phyloP scores from a whole-genome alignment of 2,329 filamentous ascomycete species.

The Passalora sequoiae region DNA sequence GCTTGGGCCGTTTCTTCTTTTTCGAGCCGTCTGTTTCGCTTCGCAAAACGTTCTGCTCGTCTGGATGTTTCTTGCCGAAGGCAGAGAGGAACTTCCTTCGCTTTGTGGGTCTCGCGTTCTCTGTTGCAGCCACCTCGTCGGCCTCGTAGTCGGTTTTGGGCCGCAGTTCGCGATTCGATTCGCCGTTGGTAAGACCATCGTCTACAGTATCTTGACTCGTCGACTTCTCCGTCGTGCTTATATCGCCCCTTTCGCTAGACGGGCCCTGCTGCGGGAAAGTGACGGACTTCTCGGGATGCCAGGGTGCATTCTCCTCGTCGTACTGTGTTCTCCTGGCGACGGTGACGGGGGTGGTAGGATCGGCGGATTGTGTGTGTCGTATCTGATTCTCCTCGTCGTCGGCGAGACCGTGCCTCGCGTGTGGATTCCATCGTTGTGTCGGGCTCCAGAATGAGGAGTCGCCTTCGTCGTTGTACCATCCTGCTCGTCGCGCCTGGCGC shows the following conservation, averaged over 20 bases:
- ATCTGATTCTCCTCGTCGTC: constrained; percentile 22
- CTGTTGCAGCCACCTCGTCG: constrained; percentile 7
- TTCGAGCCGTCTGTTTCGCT: constrained; percentile 13
- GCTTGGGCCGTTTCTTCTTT: constrained; percentile 27
- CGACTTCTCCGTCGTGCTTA: constrained; percentile 14
- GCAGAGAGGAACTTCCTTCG: constrained; percentile 23
- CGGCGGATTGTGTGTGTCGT: constrained; percentile 14
- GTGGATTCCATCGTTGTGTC: constrained; percentile 23
- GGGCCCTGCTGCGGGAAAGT: constrained; percentile 18
- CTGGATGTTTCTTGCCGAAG: constrained; percentile 20
- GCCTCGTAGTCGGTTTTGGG: constrained; percentile 13
- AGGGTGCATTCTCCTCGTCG: constrained; percentile 11
- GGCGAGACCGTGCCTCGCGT: constrained; percentile 5
- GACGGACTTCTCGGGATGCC: constrained; percentile 17
- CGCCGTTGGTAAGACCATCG: constrained; percentile 8
- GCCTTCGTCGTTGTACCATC: constrained; percentile 26
- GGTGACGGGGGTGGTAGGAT: constrained; percentile 20
- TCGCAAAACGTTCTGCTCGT: constrained; percentile 15
- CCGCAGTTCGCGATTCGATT: neutral
- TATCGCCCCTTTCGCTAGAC: constrained; percentile 6
- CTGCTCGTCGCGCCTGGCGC: constrained; percentile 24
- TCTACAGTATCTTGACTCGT: constrained; percentile 1
- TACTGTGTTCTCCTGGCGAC: constrained; percentile 5
- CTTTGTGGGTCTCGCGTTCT: constrained; percentile 20
- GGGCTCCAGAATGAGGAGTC: constrained; percentile 24